Evolutionary conservation across 257 asterid genomes (phyloP).

Genomic region (Nicotiana otophora): DNA sequence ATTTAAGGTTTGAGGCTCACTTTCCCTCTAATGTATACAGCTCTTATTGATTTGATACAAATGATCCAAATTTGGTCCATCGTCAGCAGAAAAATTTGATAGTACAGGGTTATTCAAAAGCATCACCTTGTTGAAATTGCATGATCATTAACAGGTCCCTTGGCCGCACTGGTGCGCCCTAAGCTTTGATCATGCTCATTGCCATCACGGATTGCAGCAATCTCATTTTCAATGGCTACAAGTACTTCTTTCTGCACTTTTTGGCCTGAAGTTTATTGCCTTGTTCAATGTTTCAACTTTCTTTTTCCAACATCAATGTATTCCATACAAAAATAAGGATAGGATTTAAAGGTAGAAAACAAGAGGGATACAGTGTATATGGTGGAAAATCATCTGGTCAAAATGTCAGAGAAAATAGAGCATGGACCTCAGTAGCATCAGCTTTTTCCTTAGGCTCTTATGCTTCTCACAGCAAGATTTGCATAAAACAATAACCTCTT

Average conservation of each 20-base stretch:
- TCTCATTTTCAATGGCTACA: slow-evolving; percentile 68
- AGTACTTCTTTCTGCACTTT: slow-evolving; percentile 60
- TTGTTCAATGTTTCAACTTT: slow-evolving; percentile 71
- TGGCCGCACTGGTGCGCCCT: slow-evolving; percentile 40
- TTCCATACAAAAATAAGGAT: no score
- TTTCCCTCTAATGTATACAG: background rate
- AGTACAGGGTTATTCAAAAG: background rate
- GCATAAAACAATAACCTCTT: no score
- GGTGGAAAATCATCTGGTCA: no score
- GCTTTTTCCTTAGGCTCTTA: no score
- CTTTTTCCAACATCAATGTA: slow-evolving; percentile 61
- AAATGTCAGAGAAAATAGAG: no score
- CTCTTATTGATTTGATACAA: background rate
- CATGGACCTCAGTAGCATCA: no score
- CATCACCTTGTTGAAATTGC: slow-evolving; percentile 41
- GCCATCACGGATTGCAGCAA: slow-evolving; percentile 56
- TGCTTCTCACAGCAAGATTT: no score
- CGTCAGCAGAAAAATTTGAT: background rate
- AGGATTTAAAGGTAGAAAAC: no score
- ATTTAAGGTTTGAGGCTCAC: background rate
- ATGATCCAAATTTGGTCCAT: background rate
- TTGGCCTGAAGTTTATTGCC: slow-evolving; percentile 85
- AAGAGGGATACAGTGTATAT: no score
- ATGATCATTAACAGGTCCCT: slow-evolving; percentile 47
- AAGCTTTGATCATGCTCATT: slow-evolving; percentile 63